Evolutionary conservation across 805 yeast genomes (phyloP), one percentile per base, ranked within the genome.

Genomic region (Lachancea meyersii): DNA sequence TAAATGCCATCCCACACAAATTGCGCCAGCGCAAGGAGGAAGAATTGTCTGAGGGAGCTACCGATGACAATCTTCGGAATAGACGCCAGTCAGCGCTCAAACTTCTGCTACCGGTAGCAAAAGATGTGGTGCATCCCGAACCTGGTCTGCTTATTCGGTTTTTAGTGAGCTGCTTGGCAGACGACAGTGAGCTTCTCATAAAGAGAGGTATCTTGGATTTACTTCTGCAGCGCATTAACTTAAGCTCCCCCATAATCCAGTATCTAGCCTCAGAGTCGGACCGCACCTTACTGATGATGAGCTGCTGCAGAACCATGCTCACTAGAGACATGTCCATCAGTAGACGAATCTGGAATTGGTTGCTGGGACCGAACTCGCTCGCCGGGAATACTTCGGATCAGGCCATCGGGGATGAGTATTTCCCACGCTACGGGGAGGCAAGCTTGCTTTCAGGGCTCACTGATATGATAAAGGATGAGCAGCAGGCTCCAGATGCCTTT

Each of bases 311-410:
- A 9, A 79, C 89, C 0, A 82, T 93, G 2, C 66, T 87, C 34
- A 77, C 82, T 35, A 81, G 80, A 52, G 99, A 93, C 61, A 87
- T 93, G 96, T 87, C 97, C 7, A 71, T 93, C 46, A 93, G 93
- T 61, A 73, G 98, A 62, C 74, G 99, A 53, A 70, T 93, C 17
- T 89, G 97, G 96, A 80, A 75, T 46, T 93, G 96, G 95, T 66
- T 93, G 6, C 63, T 91, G 22, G 97, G 97, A 0, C 93, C 96
- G 1, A 22, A 53, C 3, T 35, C 44, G 5, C 16, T 20, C n/a
- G 44, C 41, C 2, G 43, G 47, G 10, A 41, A 47, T 20, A 34
- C 32, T 14, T 35, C 13, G 24, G 87, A 80, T 14, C 61, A 79
- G 43, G 60, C 73, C 4, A 23, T 17, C 30, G 24, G 20, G 10